Base-by-base conservation (phyloP, 176 grass and related monocot species). In the Echinochloa phyllopogon region DNA sequence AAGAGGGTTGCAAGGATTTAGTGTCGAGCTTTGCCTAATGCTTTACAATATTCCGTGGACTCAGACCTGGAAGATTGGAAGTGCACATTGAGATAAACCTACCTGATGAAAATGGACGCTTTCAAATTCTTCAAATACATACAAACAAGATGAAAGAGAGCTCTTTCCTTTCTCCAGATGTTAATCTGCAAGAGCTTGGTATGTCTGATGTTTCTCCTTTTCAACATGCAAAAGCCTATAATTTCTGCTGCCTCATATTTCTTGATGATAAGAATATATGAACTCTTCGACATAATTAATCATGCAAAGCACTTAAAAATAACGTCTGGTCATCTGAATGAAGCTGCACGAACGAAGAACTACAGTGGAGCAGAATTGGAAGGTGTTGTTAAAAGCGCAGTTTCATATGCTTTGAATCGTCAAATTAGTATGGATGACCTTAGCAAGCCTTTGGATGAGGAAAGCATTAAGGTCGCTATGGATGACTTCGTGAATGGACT, bases 41-140 rank as follows among this genome's bases (percentile, higher is more conserved):
- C 56, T 84, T 27, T 21, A 33, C n/a, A 10, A 77, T 44, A 21
- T 89, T 71, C 84, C 12, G 21, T 44, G 29, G 29, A 61, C 74
- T 58, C 76, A 99, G 93, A 57, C 93, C 96, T 78, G 96, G 96
- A 75, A 85, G 96, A 55, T 89, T 99, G 69, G 96, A 99, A 82
- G 96, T 99, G 88, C 91, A 99, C 87, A 92, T 96, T 85, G 96
- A 99, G 80, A 99, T 99, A 85, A 96, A 91, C 71, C 89, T 99
- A 49, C 96, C 96, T 83, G 96, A 99, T 78, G 96, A 99, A 88
- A 95, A 99, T 91, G 96, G 96, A 48, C 91, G 93, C 77, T 89
- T 99, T 40, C 93, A 99, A 90, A 94, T 99, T 89, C 91, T 99
- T 80, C 93, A 92, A 87, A 99, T 99, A 78, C 96, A 99, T 86